Evolutionary conservation across 352 stramenopile species (phyloP), one percentile per base, ranked within the genome.

Genomic region (Phytophthora pseudosyringae): DNA sequence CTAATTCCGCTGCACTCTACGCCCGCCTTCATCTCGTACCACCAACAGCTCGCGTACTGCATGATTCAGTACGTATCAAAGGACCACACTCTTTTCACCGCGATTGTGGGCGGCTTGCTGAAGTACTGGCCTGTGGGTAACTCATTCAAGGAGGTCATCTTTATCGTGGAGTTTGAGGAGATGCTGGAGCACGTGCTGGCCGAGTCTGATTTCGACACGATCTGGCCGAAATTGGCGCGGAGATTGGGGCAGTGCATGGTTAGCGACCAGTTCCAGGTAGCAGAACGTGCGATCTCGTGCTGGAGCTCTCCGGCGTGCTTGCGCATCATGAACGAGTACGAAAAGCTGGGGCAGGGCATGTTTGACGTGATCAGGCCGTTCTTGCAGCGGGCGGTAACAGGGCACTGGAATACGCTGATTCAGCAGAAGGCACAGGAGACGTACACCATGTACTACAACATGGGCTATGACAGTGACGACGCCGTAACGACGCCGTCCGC

Each of bases 21-120:
- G 40, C 87, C 86, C 25, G 87, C 87, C 35, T 94, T 95, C 53
- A 81, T 93, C 62, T 93, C 86, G 58, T 96, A 95, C 45, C 89
- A 96, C 59, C 88, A 94, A 61, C 85, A 95, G 48, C 78, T 96
- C 40, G 88, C 86, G 60, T 95, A 96, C 67, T 94, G 86, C 67
- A 94, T 96, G 85, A 93, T 93, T 59, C 86, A 95, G 73, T 96
- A 95, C 71, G 88, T 95, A 13, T 89, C 82, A 6, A 96, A 96
- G 59, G 89, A 96, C 57, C 87, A 95, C 70, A 81, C 80, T 51
- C 75, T 94, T n/a, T 93, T 93, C 58, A 93, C 80, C 29, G 73
- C 89, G 16, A 93, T 96, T 36, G 86, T 93, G 16, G 70, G 78
- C 2, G 88, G 88, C 0, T 67, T 94, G 53, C 67, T 95, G 44